These are phyloP conservation scores for Ogataea zsoltii DNA, from an alignment of 805 yeast species.

Conservation along the genomic window DNA sequence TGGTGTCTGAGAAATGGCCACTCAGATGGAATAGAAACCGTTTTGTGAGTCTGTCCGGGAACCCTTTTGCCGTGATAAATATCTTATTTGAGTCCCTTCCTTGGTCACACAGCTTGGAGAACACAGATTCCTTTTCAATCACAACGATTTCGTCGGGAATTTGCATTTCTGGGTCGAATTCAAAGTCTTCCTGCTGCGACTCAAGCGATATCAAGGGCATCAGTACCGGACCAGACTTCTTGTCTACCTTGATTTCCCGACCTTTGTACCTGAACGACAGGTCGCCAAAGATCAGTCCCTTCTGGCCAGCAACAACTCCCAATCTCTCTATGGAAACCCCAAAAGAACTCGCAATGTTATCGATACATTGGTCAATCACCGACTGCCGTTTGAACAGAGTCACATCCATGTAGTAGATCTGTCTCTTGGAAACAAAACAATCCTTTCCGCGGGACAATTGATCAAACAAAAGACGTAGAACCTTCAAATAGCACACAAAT, in stretches of 20 bases:
- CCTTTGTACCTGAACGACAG: slow-evolving; percentile 23
- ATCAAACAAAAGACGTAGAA: slow-evolving; percentile 21
- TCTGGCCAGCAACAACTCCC: slow-evolving; percentile 53
- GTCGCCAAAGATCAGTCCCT: slow-evolving; percentile 53
- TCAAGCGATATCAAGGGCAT: slow-evolving; percentile 41
- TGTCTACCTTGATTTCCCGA: slow-evolving; percentile 11
- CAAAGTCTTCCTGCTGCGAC: slow-evolving; percentile 19
- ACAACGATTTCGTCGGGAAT: slow-evolving; percentile 38
- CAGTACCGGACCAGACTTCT: slow-evolving; percentile 26
- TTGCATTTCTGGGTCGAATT: slow-evolving; percentile 4
- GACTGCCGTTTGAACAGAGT: slow-evolving; percentile 47
- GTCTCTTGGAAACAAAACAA: slow-evolving; percentile 47
- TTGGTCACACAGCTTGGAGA: slow-evolving; percentile 33
- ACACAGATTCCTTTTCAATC: slow-evolving; percentile 55
- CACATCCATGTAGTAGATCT: slow-evolving; percentile 60
- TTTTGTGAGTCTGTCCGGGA: slow-evolving; percentile 59
- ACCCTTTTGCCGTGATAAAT: slow-evolving; percentile 65
- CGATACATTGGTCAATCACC: slow-evolving; percentile 41
- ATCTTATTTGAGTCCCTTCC: slow-evolving; percentile 22
- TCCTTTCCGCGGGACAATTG: slow-evolving; percentile 10
- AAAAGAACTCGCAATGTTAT: slow-evolving; percentile 39
- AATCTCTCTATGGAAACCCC: slow-evolving; percentile 39
- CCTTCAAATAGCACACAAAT: slow-evolving; percentile 26
- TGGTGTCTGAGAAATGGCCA: slow-evolving; percentile 24
- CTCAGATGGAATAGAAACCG: slow-evolving; percentile 39